These are phyloP conservation scores for Exophiala sp. DNA, from an alignment of 2,329 filamentous ascomycete species.

Conservation along the genomic window DNA sequence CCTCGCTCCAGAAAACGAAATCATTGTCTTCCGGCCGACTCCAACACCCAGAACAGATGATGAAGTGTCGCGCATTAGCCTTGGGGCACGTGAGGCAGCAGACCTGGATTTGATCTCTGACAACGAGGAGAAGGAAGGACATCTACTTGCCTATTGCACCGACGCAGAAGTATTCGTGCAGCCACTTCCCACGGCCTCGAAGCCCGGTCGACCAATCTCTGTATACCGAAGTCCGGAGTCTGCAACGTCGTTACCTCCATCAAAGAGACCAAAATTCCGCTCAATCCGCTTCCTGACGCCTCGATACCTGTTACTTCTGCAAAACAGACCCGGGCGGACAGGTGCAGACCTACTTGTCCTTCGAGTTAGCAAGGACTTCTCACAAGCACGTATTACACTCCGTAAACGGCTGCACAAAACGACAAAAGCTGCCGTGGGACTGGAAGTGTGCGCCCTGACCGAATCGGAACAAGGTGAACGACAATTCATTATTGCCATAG, in stretches of 20 bases:
- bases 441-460: constrained; percentile 68
- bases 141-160: constrained; percentile 71
- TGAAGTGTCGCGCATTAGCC: constrained; percentile 49
- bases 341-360: constrained; percentile 35
- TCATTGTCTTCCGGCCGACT: constrained; percentile 64
- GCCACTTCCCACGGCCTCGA: constrained; percentile 49
- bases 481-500: constrained; percentile 75
- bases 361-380: constrained; percentile 20
- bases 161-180: constrained; percentile 67
- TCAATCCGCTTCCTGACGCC: constrained; percentile 40
- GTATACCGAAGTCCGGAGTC: constrained; percentile 23
- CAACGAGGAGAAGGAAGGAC: constrained; percentile 37
- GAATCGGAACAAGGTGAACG: constrained; percentile 55
- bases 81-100: constrained; percentile 49
- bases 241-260: constrained; percentile 21
- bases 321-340: constrained; percentile 47
- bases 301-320: constrained; percentile 49
- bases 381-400: constrained; percentile 37
- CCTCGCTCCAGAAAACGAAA: constrained; percentile 66
- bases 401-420: constrained; percentile 58
- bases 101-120: constrained; percentile 23
- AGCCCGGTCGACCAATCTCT: constrained; percentile 31
- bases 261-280: constrained; percentile 43
- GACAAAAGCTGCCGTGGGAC: constrained; percentile 67
- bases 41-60: constrained; percentile 54